Evolutionary conservation across 1,139 yeast species (phyloP), one percentile per base, ranked within the genome.

Genomic region (Lodderomyces metapsilosis): DNA sequence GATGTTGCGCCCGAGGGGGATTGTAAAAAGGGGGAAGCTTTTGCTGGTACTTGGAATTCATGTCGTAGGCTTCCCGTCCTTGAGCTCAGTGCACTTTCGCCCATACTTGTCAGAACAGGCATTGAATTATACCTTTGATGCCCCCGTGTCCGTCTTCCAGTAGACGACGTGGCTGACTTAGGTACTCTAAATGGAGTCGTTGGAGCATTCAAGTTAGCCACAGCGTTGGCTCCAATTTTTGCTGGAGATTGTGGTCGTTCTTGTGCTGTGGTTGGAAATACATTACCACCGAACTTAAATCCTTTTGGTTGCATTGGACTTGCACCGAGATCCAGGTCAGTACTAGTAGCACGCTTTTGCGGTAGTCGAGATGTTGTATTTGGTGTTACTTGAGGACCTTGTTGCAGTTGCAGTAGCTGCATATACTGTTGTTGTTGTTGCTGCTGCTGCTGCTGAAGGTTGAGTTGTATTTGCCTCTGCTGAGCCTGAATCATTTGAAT

Each of bases 141-240:
- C 6, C 45, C 41, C 11, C 45, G 30, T 6, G 34, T 24, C 30
- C 40, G 34, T 24, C 41, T 27, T 18, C 57, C 46, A 3, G 54
- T 41, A 21, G 53, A 44, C 13, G 55, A 41, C 31, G 46, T 41
- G 42, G 52, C 28, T 12, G 53, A 33, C 9, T 58, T 48, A 24
- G 52, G 30, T 2, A 48, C 51, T 1, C 51, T 40, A 47, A 61
- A 68, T 3, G 64, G 61, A 1, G 64, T 52, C 5, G 64, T 61
- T 13, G 74, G 74, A 4, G 65, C 57, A 1, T 67, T 54, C 13
- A 80, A 59, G 36, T 74, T 74, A 2, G 88, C 84, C 1, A 83
- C 86, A 0, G 88, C 88, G 18, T 76, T 78, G 1, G 88, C 88
- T 1, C 89, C 89, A 9, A 82, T 70, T 52, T 81, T 80, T 0